A percentile compares a stretch with the other conserved stretches of the same genome.
Conservation (phyloP, 352 stramenopile genomes). For the Phytophthora europaea region DNA sequence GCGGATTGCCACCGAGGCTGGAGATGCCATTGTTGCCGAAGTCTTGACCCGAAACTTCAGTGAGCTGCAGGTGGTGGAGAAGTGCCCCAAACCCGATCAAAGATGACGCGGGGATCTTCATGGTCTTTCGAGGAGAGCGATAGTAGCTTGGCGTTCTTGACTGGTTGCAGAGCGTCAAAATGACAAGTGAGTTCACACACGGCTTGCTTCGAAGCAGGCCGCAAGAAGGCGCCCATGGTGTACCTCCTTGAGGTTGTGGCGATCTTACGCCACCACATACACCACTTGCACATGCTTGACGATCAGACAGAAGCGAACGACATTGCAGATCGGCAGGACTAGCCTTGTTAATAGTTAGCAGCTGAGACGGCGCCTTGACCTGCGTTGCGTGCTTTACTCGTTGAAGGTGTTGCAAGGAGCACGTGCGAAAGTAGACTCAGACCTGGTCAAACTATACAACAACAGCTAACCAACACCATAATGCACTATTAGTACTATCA, state of each 20-base stretch:
- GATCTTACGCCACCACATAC: not conserved
- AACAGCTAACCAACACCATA: no score
- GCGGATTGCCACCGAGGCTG: conserved; percentile 22
- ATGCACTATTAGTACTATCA: no score
- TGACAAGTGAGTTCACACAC: conserved; percentile 41
- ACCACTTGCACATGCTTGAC: conserved; percentile 4
- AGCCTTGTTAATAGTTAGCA: not conserved
- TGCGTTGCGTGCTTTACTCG: not conserved
- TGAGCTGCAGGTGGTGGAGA: conserved; percentile 30
- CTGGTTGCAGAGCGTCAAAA: conserved; percentile 30
- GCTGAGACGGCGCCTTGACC: not conserved
- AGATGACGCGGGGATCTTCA: conserved; percentile 37
- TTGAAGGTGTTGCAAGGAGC: not conserved
- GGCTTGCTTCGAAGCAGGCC: not conserved
- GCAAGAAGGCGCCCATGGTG: not conserved
- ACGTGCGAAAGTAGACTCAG: not conserved
- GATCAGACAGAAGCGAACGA: not conserved
- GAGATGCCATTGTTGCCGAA: conserved; percentile 19
- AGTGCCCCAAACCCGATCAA: conserved; percentile 31
- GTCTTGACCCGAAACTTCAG: conserved; percentile 23
- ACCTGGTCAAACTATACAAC: no score
- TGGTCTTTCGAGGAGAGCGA: conserved; percentile 21
- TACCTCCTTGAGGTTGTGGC: not conserved
- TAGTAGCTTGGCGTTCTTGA: conserved; percentile 14
- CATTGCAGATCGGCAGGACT: not conserved